These are phyloP conservation scores for Kodamaea leandrae DNA, from an alignment of 805 yeast species.

Conservation along the genomic window DNA sequence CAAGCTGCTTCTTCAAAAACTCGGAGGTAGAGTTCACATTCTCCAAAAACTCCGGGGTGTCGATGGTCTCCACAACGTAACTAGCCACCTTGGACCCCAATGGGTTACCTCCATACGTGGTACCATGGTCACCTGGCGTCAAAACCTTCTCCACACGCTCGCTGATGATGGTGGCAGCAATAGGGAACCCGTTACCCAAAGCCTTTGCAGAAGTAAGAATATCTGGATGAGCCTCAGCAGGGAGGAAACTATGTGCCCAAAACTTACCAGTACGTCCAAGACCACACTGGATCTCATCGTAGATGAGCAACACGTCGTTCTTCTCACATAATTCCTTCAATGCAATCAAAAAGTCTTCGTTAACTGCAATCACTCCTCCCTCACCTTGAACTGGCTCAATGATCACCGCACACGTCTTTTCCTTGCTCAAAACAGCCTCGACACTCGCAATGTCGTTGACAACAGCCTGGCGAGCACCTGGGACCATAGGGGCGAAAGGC, in stretches of 20 bases:
- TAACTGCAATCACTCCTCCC: conserved; percentile 83
- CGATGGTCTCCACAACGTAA: conserved; percentile 68
- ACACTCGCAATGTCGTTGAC: conserved; percentile 62
- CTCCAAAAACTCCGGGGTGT: conserved; percentile 56
- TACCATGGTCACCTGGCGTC: conserved; percentile 94
- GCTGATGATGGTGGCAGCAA: conserved; percentile 88
- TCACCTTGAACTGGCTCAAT: conserved; percentile 98
- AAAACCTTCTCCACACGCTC: conserved; percentile 71
- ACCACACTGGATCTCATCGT: conserved; percentile 97
- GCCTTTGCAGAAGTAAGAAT: conserved; percentile 94
- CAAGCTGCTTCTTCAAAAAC: conserved; percentile 50
- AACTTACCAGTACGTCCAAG: conserved; percentile 87
- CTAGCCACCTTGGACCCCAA: conserved; percentile 79
- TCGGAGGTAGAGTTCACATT: conserved; percentile 62
- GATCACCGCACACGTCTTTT: conserved; percentile 83
- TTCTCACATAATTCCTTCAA: conserved; percentile 66
- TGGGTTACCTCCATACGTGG: conserved; percentile 97
- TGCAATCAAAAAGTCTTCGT: conserved; percentile 59
- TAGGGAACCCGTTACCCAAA: conserved; percentile 93
- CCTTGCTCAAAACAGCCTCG: conserved; percentile 48
- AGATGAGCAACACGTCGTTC: conserved; percentile 73
- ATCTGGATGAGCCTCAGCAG: conserved; percentile 87
- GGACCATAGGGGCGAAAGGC: conserved; percentile 90
- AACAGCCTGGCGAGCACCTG: conserved; percentile 73
- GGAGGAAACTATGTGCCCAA: conserved; percentile 86